Evolutionary conservation across 179 eudicot species (phyloP).

Genomic region (Silene noctiflora): DNA sequence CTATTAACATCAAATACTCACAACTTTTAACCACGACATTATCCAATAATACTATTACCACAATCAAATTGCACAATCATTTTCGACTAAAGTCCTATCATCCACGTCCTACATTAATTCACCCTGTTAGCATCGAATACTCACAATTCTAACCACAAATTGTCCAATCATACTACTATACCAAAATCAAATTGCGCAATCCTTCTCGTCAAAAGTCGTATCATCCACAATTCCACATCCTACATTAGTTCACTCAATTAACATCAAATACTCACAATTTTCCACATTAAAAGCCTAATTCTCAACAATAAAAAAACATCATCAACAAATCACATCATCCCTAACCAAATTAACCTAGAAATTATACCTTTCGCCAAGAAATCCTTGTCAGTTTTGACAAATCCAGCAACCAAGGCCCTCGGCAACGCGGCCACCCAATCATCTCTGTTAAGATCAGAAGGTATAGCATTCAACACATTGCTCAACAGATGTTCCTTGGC

Average conservation of each 20-base stretch:
- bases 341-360: background rate
- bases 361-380: slow-evolving; percentile 67
- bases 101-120: too few species aligned
- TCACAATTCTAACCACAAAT: background rate
- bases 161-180: background rate
- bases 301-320: background rate
- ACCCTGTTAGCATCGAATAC: background rate
- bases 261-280: background rate
- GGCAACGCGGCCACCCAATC: slow-evolving; percentile 89
- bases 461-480: slow-evolving; percentile 56
- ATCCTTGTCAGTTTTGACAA: slow-evolving; percentile 94
- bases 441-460: slow-evolving; percentile 67
- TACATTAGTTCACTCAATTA: background rate
- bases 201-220: background rate
- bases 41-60: background rate
- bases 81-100: background rate
- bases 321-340: background rate
- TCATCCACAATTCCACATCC: too few species aligned
- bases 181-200: background rate
- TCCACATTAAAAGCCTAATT: background rate
- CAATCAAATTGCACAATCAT: background rate
- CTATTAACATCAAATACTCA: background rate
- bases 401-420: slow-evolving; percentile 91
- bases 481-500: slow-evolving; percentile 59
- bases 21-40: background rate